These are phyloP conservation scores for Naumovozyma baii DNA, from an alignment of 805 yeast genomes.

Conservation along the genomic window DNA sequence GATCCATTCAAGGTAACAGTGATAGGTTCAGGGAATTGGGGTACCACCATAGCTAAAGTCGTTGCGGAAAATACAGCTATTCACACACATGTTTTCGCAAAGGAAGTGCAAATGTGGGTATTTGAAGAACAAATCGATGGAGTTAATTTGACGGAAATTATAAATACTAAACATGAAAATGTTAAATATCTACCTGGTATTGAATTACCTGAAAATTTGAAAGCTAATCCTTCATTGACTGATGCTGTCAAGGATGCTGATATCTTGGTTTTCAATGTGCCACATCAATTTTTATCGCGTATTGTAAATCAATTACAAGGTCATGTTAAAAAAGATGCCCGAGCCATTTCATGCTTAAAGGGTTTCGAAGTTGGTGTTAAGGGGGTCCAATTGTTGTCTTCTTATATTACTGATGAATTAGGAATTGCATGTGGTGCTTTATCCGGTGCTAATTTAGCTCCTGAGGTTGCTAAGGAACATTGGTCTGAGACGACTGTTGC, in stretches of 20 bases:
- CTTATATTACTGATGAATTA: slow-evolving; percentile 66
- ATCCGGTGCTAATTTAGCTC: slow-evolving; percentile 95
- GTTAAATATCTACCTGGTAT: slow-evolving; percentile 91
- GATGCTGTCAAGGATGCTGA: slow-evolving; percentile 76
- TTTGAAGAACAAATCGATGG: slow-evolving; percentile 78
- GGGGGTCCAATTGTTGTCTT: slow-evolving; percentile 78
- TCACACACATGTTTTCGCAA: slow-evolving; percentile 62
- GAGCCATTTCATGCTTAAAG: slow-evolving; percentile 93
- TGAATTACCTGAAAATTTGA: slow-evolving; percentile 72
- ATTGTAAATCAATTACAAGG: slow-evolving; percentile 72
- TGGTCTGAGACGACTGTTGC: slow-evolving; percentile 99
- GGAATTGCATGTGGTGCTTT: slow-evolving; percentile 92
- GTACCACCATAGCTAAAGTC: slow-evolving; percentile 93
- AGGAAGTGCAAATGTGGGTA: slow-evolving; percentile 92
- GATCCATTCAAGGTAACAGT: slow-evolving; percentile 53
- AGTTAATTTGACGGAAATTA: slow-evolving; percentile 75
- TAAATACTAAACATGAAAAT: slow-evolving; percentile 84
- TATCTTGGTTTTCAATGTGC: slow-evolving; percentile 84
- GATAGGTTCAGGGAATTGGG: slow-evolving; percentile 97
- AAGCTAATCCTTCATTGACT: slow-evolving; percentile 77
- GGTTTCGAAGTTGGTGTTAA: slow-evolving; percentile 82
- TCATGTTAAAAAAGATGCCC: slow-evolving; percentile 52
- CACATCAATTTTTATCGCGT: slow-evolving; percentile 86
- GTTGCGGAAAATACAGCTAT: slow-evolving; percentile 77
- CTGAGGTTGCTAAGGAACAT: slow-evolving; percentile 89